A percentile compares a stretch with the other conserved stretches of the same genome.
These are phyloP conservation scores for Coprinopsis strossmayeri DNA, from an alignment of 768 basidiomycete species.

Conservation along the genomic window DNA sequence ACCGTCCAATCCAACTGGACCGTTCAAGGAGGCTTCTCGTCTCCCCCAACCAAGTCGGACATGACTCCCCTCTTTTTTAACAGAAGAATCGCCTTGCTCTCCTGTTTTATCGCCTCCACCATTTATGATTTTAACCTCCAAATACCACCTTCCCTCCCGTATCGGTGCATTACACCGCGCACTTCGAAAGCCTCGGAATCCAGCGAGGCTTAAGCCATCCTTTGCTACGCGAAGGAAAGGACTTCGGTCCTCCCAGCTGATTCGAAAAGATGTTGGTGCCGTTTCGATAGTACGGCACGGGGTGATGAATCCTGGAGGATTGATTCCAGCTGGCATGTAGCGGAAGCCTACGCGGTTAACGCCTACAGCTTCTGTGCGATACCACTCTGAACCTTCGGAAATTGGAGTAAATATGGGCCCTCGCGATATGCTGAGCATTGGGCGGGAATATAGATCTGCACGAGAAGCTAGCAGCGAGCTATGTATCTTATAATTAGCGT, in stretches of 20 bases:
- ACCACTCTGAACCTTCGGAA: slow-evolving; percentile 49
- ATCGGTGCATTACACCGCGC: slow-evolving; percentile 87
- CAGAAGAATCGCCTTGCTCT: slow-evolving; percentile 32
- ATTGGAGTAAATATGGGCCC: slow-evolving; percentile 62
- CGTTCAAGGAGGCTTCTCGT: slow-evolving; percentile 90
- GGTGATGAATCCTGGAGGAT: slow-evolving; percentile 45
- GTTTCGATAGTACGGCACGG: slow-evolving; percentile 81
- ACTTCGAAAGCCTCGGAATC: slow-evolving; percentile 87
- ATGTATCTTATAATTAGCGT: slow-evolving; percentile 10
- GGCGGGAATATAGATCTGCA: slow-evolving; percentile 63
- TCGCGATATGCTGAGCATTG: slow-evolving; percentile 67
- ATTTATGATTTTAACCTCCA: slow-evolving; percentile 78
- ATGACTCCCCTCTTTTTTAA: slow-evolving; percentile 59
- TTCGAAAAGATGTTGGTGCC: slow-evolving; percentile 58
- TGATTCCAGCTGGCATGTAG: slow-evolving; percentile 75
- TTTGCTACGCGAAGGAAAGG: slow-evolving; percentile 72
- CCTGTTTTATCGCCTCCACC: slow-evolving; percentile 58
- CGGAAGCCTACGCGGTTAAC: slow-evolving; percentile 75
- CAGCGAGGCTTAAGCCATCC: slow-evolving; percentile 69
- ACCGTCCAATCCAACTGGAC: slow-evolving; percentile 87
- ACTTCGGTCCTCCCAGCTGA: slow-evolving; percentile 91
- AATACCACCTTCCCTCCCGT: slow-evolving; percentile 88
- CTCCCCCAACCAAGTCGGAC: slow-evolving; percentile 90
- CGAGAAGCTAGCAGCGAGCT: slow-evolving; percentile 53
- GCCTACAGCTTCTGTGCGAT: slow-evolving; percentile 63